Conservation (phyloP, 2,329 filamentous ascomycete species). For the Penicillium crustosum region DNA sequence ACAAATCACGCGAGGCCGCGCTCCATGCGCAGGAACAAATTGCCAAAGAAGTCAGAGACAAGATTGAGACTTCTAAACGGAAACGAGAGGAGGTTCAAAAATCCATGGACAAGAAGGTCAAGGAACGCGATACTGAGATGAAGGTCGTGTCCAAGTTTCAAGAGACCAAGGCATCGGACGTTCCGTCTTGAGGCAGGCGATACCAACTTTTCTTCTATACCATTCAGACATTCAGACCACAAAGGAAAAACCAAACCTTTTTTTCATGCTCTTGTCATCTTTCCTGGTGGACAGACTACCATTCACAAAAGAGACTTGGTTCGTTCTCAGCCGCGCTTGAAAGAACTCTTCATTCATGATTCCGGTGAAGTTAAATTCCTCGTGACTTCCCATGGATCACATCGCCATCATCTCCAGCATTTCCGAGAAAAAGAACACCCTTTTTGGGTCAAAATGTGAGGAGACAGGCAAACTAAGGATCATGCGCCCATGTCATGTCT, state of each 20-base stretch:
- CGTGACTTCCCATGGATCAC: background rate
- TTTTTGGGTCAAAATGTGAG: background rate
- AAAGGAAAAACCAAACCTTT: background rate
- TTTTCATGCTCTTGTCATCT: background rate
- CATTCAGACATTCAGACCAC: background rate
- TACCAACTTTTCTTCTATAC: background rate
- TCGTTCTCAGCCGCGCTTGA: background rate
- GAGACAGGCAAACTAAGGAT: background rate
- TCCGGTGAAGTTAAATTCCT: background rate
- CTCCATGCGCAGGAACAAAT: conserved; percentile 40
- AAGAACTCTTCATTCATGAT: background rate
- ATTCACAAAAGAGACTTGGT: background rate
- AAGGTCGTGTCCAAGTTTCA: conserved; percentile 45
- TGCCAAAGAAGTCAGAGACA: conserved; percentile 40
- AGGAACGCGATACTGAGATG: conserved; percentile 45
- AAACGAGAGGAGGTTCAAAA: conserved; percentile 43
- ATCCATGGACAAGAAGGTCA: conserved; percentile 44
- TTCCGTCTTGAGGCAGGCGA: conserved; percentile 25
- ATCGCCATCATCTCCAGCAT: background rate
- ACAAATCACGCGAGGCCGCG: conserved; percentile 36
- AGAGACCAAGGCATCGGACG: conserved; percentile 36
- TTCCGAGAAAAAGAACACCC: background rate
- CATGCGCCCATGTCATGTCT: background rate
- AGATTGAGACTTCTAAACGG: conserved; percentile 38
- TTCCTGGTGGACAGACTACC: background rate